These are phyloP conservation scores for Boletus sp. DNA, from an alignment of 1,284 basidiomycete species.

Conservation along the genomic window DNA sequence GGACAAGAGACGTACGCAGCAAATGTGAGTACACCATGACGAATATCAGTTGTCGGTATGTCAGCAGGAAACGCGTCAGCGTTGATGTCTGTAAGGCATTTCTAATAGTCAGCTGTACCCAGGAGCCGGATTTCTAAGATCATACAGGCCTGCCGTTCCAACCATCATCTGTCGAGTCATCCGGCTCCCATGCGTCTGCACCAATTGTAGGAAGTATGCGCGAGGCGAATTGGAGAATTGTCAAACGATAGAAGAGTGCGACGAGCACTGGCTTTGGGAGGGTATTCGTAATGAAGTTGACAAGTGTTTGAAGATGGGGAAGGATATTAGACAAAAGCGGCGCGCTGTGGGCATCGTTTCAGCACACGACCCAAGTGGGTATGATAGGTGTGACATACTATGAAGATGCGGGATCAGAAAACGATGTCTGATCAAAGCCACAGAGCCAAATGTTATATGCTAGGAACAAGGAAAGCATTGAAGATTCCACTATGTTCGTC, in stretches of 20 bases:
- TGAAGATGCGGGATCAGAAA: constrained; percentile 66
- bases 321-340: constrained; percentile 74
- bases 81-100: constrained; percentile 56
- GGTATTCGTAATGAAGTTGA: constrained; percentile 77
- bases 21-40: constrained; percentile 83
- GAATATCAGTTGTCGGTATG: constrained; percentile 77
- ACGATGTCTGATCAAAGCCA: constrained; percentile 66
- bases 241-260: constrained; percentile 77
- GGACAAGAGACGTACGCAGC: constrained; percentile 49
- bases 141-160: constrained; percentile 74
- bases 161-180: constrained; percentile 55
- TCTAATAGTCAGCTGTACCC: constrained; percentile 8
- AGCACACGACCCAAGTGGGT: constrained; percentile 7
- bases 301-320: constrained; percentile 71
- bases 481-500: constrained; percentile 92
- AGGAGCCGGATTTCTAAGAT: constrained; percentile 2
- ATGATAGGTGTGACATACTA: constrained; percentile 50
- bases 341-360: constrained; percentile 41
- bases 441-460: constrained; percentile 85
- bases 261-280: constrained; percentile 82
- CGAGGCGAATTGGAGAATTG: constrained; percentile 82
- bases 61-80: constrained; percentile 67
- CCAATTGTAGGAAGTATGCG: constrained; percentile 81
- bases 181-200: constrained; percentile 73
- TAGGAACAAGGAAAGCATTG: constrained; percentile 79